Percentiles rank a stretch among this genome's conserved stretches.
Evolutionary conservation across 768 basidiomycete species (phyloP).

Genomic region (Exidia glandulosa): DNA sequence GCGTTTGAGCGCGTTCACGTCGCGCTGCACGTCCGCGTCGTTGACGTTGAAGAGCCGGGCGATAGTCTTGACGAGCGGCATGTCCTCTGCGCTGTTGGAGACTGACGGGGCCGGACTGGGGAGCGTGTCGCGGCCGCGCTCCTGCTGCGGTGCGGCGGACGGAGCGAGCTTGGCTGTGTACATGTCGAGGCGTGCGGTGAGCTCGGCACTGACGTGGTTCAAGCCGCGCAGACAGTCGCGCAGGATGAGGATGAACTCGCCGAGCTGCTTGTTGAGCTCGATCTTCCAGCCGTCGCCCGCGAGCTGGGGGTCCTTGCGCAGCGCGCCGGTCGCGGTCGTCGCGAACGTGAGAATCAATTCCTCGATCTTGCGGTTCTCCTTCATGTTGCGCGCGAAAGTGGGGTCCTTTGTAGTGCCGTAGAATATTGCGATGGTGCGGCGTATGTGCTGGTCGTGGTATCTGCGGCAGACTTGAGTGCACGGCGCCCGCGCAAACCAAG

Average conservation of each 20-base stretch:
- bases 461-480: constrained; percentile 27
- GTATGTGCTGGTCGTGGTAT: constrained; percentile 81
- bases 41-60: constrained; percentile 66
- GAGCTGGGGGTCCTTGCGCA: constrained; percentile 82
- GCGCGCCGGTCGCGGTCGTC: constrained; percentile 73
- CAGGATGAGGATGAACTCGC: constrained; percentile 76
- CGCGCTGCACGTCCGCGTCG: constrained; percentile 53
- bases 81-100: constrained; percentile 49
- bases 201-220: constrained; percentile 73
- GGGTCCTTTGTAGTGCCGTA: constrained; percentile 84
- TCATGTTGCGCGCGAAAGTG: constrained; percentile 78
- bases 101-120: constrained; percentile 29
- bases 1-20: constrained; percentile 55
- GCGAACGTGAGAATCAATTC: constrained; percentile 96
- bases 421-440: constrained; percentile 85
- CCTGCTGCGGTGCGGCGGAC: constrained; percentile 14
- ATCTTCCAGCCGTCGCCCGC: constrained; percentile 85
- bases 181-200: constrained; percentile 69
- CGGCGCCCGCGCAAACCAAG: background rate
- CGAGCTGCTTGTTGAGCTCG: constrained; percentile 87
- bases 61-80: constrained; percentile 64
- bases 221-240: constrained; percentile 65
- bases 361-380: constrained; percentile 94
- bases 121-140: constrained; percentile 30
- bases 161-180: constrained; percentile 76